Percentiles rank a stretch among this genome's conserved stretches.
These are phyloP conservation scores for Theileria luwenshuni DNA, from an alignment of 169 alveolate species.

Conservation along the genomic window DNA sequence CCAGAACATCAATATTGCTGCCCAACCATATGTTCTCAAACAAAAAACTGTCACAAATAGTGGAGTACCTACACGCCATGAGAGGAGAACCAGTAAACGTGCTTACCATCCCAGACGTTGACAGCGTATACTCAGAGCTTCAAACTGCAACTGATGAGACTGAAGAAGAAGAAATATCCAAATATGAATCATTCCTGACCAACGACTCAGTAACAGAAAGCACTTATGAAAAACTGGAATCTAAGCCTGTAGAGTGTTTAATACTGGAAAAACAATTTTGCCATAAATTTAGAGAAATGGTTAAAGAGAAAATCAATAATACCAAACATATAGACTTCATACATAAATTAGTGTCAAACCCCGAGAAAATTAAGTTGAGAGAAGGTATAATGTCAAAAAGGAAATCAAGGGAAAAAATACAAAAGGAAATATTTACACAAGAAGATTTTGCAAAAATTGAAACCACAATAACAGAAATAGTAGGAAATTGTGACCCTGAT, in stretches of 20 bases:
- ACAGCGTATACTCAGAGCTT: too few relatives aligned
- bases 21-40: slow-evolving; percentile 61
- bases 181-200: too few relatives aligned
- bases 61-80: slow-evolving; percentile 10
- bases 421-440: slow-evolving; percentile 9
- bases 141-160: too few relatives aligned
- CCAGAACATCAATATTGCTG: slow-evolving; percentile 73
- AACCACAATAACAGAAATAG: slow-evolving; percentile 27
- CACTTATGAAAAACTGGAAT: too few relatives aligned
- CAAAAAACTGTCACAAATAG: slow-evolving; percentile 42
- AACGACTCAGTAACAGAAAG: too few relatives aligned
- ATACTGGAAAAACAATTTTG: neutral
- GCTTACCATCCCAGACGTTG: too few relatives aligned
- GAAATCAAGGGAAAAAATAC: slow-evolving; percentile 17
- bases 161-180: too few relatives aligned
- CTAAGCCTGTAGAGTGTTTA: too few relatives aligned
- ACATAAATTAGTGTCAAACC: too few relatives aligned
- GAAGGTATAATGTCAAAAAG: too few relatives aligned
- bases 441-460: slow-evolving; percentile 40
- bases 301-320: slow-evolving; percentile 22
- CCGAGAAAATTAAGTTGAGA: too few relatives aligned
- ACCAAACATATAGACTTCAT: slow-evolving; percentile 33
- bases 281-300: slow-evolving; percentile 16
- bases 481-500: slow-evolving; percentile 16
- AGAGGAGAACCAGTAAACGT: too few relatives aligned